Base-by-base conservation (phyloP, 1,139 yeast species). In the Yamadazyma dushanensis region DNA sequence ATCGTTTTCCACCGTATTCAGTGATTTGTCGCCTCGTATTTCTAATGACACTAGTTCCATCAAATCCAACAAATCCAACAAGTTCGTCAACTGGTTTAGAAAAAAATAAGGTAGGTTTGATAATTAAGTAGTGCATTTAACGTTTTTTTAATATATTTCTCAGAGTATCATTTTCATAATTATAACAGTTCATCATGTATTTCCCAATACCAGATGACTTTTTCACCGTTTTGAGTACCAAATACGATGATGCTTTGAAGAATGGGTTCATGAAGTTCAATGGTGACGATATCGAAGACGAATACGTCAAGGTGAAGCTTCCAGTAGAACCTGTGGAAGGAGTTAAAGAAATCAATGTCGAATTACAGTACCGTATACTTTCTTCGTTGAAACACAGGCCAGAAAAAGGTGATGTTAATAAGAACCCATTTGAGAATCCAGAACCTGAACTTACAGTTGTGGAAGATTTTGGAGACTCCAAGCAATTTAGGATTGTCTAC, bases 381-480 rank as follows among this genome's bases (percentile, higher is more conserved):
- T 49, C 57, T 26, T 61, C 80, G 8, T 64, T 84, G 40, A 67
- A 66, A 39, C 66, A 71, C 41, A 78, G 86, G 50, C 89, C 92
- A 10, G 79, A 76, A 33, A 50, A 57, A 29, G 66, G 72, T 18
- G 48, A 61, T 36, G 43, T 54, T 6, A 63, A 64, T 14, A 52
- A 57, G 35, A 80, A 88, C 51, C 97, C 97, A 1, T 92, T 92
- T 63, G 74, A 75, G 33, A 75, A 78, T 11, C 94, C 95, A 0
- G 96, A 86, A 46, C 85, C 87, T 4, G 83, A 78, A 44, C 64
- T 90, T 35, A 76, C 90, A 0, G 73, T 92, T 3, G 51, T 77
- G 24, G 74, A 73, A 7, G 66, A 72, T 32, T 74, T 70, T 46
- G 80, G 78, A 2, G 53, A 52, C 3, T 39, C 58, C 3, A 63